phyloP scores from a whole-genome alignment of 371 early-diverging fungal genomes.

The Thermomucor indicae-seudaticae region DNA sequence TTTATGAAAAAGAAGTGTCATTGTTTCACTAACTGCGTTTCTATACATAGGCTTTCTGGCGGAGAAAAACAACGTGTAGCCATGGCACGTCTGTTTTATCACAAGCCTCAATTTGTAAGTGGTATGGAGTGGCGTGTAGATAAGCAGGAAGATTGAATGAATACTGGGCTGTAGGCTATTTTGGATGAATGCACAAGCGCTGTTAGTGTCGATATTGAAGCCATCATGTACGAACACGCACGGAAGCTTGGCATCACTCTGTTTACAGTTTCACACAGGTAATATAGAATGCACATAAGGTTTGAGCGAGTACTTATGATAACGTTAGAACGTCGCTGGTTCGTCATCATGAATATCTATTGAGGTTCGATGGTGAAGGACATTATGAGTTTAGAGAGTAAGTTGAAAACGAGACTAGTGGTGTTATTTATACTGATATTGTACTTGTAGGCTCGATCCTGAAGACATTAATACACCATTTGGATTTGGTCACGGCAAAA shows the following conservation, averaged over 20 bases:
- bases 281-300: conserved; percentile 7
- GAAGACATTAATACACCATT: conserved; percentile 50
- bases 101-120: conserved; percentile 75
- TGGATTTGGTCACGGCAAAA: conserved; percentile 56
- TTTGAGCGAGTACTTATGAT: not conserved
- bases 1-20: not conserved
- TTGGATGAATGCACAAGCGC: conserved; percentile 87
- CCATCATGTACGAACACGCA: conserved; percentile 82
- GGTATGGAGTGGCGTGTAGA: not conserved
- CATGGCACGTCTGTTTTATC: conserved; percentile 82
- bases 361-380: conserved; percentile 84
- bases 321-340: conserved; percentile 48
- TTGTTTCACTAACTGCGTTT: conserved; percentile 1
- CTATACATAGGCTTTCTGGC: conserved; percentile 52
- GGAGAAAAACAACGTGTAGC: conserved; percentile 83
- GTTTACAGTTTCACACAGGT: conserved; percentile 82
- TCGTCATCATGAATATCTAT: conserved; percentile 74
- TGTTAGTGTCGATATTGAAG: conserved; percentile 81
- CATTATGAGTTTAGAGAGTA: conserved; percentile 70
- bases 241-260: conserved; percentile 76
- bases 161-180: conserved; percentile 49
- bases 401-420: conserved; percentile 5
- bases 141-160: too few relatives aligned
- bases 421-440: not conserved
- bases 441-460: conserved; percentile 42